A percentile compares a stretch with the other conserved stretches of the same genome.
Conservation (phyloP, 176 grass and related monocot genomes). For the Hordeum vulgare region DNA sequence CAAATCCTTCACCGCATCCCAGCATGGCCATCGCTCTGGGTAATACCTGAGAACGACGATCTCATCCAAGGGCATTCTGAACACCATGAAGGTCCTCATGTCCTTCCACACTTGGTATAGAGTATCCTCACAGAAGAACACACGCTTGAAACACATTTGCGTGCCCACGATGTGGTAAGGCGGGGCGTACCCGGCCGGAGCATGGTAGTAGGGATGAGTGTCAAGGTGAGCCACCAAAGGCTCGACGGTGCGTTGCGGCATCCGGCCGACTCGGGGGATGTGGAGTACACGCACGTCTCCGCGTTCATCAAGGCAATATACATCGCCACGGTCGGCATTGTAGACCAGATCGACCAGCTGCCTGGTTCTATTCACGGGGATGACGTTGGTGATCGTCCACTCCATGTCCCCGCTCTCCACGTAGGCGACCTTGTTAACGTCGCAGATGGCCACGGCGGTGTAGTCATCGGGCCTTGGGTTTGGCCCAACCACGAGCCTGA, state of each 20-base stretch:
- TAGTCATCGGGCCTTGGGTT: not conserved
- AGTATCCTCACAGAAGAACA: too few species aligned
- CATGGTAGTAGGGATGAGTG: too few species aligned
- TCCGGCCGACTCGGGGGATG: not conserved
- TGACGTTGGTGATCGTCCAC: not conserved
- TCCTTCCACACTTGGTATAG: conserved; percentile 2
- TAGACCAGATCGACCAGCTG: conserved; percentile 1
- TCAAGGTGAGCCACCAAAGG: not conserved
- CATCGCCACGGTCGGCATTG: not conserved
- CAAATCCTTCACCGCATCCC: not conserved
- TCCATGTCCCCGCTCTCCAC: not conserved
- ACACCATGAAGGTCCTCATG: not conserved
- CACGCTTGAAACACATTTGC: not conserved
- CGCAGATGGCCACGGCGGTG: not conserved
- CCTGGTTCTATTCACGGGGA: not conserved
- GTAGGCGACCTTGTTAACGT: not conserved
- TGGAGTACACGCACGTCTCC: not conserved
- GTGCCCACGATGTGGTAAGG: not conserved
- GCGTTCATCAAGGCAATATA: not conserved
- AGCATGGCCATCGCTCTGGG: not conserved
- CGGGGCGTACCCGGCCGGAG: not conserved
- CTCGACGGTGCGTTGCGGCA: not conserved
- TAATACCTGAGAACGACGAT: not conserved
- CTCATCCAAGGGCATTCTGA: not conserved
- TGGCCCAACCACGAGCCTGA: conserved; percentile 18